Evolutionary conservation across 352 stramenopile species (phyloP).

Genomic region (Phytophthora macrochlamydospora): DNA sequence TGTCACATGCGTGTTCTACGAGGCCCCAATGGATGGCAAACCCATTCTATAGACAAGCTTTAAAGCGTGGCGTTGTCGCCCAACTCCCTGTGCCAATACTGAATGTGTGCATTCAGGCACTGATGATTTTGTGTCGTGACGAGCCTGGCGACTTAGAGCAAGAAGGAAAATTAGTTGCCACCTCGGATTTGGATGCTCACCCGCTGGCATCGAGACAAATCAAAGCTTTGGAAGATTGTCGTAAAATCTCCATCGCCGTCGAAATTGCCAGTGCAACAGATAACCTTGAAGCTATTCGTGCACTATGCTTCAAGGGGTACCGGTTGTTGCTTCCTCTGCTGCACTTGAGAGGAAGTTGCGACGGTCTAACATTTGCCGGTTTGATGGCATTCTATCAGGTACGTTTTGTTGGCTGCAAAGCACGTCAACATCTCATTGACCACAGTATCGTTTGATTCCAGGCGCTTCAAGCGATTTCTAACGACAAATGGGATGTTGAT

Average conservation of each 20-base stretch:
- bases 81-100: conserved; percentile 59
- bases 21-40: conserved; percentile 57
- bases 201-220: conserved; percentile 43
- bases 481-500: conserved; percentile 49
- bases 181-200: conserved; percentile 31
- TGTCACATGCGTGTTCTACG: conserved; percentile 35
- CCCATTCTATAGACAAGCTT: conserved; percentile 65
- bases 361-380: conserved; percentile 48
- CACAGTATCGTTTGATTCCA: background rate
- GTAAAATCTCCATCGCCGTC: conserved; percentile 58
- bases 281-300: conserved; percentile 54
- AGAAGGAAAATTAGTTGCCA: conserved; percentile 43
- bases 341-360: conserved; percentile 48
- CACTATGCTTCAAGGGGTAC: conserved; percentile 74
- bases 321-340: conserved; percentile 67
- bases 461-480: conserved; percentile 31
- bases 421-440: background rate
- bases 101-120: conserved; percentile 51
- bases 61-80: conserved; percentile 49
- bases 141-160: conserved; percentile 49
- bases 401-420: background rate
- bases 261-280: conserved; percentile 61
- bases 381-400: conserved; percentile 69
- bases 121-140: conserved; percentile 60
- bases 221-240: conserved; percentile 47